Evolutionary conservation across 441 rosid species (phyloP).

Genomic region (Gossypium gossypioides): DNA sequence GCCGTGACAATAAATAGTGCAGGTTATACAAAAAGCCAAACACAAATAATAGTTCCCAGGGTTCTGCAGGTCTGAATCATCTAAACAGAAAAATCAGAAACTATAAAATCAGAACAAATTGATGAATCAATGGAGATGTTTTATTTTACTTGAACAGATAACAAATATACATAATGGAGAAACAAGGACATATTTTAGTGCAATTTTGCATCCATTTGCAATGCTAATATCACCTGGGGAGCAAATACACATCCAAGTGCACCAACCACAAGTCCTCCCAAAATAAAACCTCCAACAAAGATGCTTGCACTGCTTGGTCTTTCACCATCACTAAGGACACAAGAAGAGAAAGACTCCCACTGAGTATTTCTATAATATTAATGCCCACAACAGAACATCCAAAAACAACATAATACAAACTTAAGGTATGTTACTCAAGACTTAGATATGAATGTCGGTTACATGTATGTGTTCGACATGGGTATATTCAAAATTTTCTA

Average conservation of each 20-base stretch:
- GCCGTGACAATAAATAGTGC: not conserved
- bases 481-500: too few species aligned
- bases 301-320: conserved; percentile 43
- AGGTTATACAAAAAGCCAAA: too few species aligned
- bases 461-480: too few species aligned
- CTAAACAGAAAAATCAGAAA: not conserved
- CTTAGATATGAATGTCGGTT: too few species aligned
- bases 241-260: conserved; percentile 92
- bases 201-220: not conserved
- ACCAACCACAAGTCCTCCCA: conserved; percentile 82
- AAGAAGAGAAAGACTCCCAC: not conserved
- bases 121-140: not conserved
- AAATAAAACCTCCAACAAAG: conserved; percentile 82
- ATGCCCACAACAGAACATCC: not conserved
- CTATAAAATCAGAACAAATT: not conserved
- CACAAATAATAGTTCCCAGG: not conserved
- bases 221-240: conserved; percentile 53
- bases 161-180: not conserved
- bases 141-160: not conserved
- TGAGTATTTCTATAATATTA: not conserved
- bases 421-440: too few species aligned
- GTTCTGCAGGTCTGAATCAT: not conserved
- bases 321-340: conserved; percentile 47
- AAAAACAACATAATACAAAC: not conserved
- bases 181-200: not conserved